Base-by-base conservation (phyloP, 495 filamentous ascomycete genomes). In the Podospora pseudopauciseta region DNA sequence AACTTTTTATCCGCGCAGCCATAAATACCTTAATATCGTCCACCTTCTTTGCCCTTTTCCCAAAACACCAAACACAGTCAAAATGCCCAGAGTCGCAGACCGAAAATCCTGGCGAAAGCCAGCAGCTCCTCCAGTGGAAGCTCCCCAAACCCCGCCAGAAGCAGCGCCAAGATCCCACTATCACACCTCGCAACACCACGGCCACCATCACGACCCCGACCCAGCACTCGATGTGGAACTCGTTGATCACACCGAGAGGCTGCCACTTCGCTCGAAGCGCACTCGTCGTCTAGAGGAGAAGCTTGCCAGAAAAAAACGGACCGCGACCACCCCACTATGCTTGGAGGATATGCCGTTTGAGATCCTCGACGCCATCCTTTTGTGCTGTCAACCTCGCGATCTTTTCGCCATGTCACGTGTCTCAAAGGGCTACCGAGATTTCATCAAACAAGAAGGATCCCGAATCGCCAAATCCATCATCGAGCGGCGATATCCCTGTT, bases 261-360 rank as follows among this genome's bases (percentile, higher is more conserved):
- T 49, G 39, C 9, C 39, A 13, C 39, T 49, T 13, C 15, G 39
- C 9, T 49, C 39, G 9, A 49, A 49, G 15, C 39, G 39, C 2
- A 49, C 39, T 13, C 11, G 39, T 0, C 39, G 39, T 11, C 39
- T 49, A 0, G 39, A 49, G 39, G 9, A 13, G 13, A 49, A 49
- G 39, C 39, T 49, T 49, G 39, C 39, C 13, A 49, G 39, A 13
- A 49, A 49, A 11, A 49, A 49, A 49, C 39, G 39, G 9, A 49
- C 39, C 39, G 3, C 39, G 39, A 13, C 15, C 9, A 11, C 63
- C 15, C 62, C 67, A 4, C 65, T 67, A 20, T 71, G 65, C 2
- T 68, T 86, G 13, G 49, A 81, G 5, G 78, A 81, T 49, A 74
- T 86, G 0, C 85, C 86, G 1, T 79, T 79, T 53, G 86, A 88